These are phyloP conservation scores for Stephanodiscus minutulus DNA, from an alignment of 108 stramenopile genomes.

Conservation along the genomic window DNA sequence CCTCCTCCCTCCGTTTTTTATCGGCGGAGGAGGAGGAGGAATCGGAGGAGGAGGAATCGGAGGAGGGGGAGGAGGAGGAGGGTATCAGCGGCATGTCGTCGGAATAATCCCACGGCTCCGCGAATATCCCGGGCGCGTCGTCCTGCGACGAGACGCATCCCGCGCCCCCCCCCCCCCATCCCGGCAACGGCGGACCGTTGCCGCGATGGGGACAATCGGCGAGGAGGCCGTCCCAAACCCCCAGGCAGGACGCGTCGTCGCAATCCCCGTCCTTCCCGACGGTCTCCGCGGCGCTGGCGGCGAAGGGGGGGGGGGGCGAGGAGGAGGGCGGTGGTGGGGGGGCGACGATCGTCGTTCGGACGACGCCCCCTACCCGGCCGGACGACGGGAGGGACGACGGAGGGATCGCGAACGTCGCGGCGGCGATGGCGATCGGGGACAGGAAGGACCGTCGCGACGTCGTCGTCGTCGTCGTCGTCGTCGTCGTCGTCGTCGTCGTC, in stretches of 20 bases:
- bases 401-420: background rate
- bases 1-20: background rate
- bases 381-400: background rate
- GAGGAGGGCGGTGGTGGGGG: background rate
- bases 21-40: background rate
- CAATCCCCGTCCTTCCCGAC: slow-evolving; percentile 79
- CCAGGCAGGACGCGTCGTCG: slow-evolving; percentile 68
- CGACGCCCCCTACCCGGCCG: background rate
- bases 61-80: background rate
- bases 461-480: too few relatives aligned
- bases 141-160: slow-evolving; percentile 83
- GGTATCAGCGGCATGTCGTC: slow-evolving; percentile 18
- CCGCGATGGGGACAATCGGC: slow-evolving; percentile 75
- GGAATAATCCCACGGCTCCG: slow-evolving; percentile 80
- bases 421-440: slow-evolving; percentile 7
- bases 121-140: slow-evolving; percentile 80
- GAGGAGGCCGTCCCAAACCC: slow-evolving; percentile 87
- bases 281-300: slow-evolving; percentile 65
- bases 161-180: slow-evolving; percentile 22
- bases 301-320: background rate
- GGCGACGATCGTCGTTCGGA: too few relatives aligned
- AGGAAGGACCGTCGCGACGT: slow-evolving; percentile 14
- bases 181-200: background rate
- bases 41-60: background rate
- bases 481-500: too few relatives aligned